Evolutionary conservation across 148 eudicot species (phyloP).

Genomic region (Nyssa sinensis): DNA sequence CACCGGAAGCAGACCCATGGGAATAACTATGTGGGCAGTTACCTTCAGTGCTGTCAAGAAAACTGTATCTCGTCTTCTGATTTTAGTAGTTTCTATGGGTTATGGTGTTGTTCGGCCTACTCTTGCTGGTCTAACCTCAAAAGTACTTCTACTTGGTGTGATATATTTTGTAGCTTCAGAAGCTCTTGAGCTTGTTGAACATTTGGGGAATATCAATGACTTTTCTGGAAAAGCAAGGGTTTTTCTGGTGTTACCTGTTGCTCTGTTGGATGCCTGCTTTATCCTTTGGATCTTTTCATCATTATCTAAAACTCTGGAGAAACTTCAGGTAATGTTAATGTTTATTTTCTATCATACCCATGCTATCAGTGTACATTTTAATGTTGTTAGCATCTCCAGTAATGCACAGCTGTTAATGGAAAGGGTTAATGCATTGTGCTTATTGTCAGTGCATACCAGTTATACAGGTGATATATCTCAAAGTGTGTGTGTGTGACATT

Average conservation of each 20-base stretch:
- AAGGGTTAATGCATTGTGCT: not conserved
- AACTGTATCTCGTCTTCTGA: conserved; percentile 83
- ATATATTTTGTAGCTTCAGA: conserved; percentile 78
- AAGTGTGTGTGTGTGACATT: not conserved
- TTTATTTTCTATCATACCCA: not conserved
- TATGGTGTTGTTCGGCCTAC: conserved; percentile 95
- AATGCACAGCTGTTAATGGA: not conserved
- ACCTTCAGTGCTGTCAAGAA: conserved; percentile 86
- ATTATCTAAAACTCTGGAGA: conserved; percentile 78
- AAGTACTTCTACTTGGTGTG: conserved; percentile 66
- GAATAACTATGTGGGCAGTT: conserved; percentile 90
- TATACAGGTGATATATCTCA: not conserved
- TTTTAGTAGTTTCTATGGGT: conserved; percentile 94
- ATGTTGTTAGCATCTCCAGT: not conserved
- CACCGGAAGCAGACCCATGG: conserved; percentile 84
- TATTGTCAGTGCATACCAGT: not conserved
- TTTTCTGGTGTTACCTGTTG: conserved; percentile 83
- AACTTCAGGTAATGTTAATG: conserved; percentile 76
- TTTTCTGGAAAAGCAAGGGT: conserved; percentile 75
- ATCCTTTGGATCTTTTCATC: conserved; percentile 95
- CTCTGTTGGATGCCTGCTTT: conserved; percentile 74
- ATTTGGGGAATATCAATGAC: conserved; percentile 87
- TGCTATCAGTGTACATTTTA: not conserved
- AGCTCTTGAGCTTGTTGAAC: conserved; percentile 92
- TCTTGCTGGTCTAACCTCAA: conserved; percentile 67